Evolutionary conservation across 257 asterid genomes (phyloP).

Genomic region (Solanum microdontum): DNA sequence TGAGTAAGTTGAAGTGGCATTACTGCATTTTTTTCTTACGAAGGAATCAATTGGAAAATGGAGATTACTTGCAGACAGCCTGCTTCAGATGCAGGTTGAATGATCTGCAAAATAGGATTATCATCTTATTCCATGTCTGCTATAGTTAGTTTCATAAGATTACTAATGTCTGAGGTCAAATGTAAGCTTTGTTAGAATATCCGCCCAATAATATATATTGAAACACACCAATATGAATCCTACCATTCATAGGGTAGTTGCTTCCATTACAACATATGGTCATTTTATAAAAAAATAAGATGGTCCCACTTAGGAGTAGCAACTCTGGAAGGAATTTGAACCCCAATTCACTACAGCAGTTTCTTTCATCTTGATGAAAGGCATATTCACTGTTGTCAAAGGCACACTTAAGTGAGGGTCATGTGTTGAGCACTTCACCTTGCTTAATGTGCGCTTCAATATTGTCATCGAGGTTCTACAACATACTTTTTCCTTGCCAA

Average conservation of each 20-base stretch:
- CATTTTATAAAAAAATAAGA: neutral
- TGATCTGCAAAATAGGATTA: neutral
- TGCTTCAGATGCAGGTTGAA: neutral
- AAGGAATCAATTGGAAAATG: neutral
- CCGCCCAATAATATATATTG: neutral
- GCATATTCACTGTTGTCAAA: neutral
- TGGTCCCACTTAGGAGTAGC: neutral
- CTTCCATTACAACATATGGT: neutral
- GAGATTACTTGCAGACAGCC: neutral
- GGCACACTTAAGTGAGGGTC: neutral
- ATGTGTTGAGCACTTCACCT: neutral
- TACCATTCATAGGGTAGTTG: neutral
- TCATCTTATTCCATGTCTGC: neutral
- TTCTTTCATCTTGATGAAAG: neutral
- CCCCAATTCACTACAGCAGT: neutral
- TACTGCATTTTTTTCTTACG: neutral
- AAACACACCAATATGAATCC: neutral
- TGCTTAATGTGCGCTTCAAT: neutral
- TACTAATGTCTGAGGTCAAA: neutral
- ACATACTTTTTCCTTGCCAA: neutral
- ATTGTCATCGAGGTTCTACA: neutral
- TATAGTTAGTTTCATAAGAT: neutral
- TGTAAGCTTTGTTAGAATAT: neutral
- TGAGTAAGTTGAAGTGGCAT: slow-evolving; percentile 37
- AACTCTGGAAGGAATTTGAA: neutral